Evolutionary conservation across 2,329 filamentous ascomycete species (phyloP).

Genomic region (Aspergillus udagawae): DNA sequence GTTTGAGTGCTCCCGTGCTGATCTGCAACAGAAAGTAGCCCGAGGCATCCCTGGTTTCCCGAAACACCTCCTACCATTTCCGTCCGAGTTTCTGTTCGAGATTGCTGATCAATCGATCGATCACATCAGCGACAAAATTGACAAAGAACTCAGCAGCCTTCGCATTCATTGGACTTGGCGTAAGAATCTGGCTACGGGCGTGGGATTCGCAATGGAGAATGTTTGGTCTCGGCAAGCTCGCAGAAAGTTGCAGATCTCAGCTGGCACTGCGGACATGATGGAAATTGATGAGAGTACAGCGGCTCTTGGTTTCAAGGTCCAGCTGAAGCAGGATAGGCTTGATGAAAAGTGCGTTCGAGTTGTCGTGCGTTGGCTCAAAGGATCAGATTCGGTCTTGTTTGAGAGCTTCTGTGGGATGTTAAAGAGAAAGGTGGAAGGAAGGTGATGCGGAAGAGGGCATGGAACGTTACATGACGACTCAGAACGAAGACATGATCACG

Average conservation of each 20-base stretch:
- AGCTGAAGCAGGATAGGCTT: constrained; percentile 36
- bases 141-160: constrained; percentile 51
- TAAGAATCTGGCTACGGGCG: constrained; percentile 48
- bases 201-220: constrained; percentile 61
- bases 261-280: constrained; percentile 24
- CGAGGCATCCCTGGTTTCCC: constrained; percentile 43
- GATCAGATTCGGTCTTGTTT: constrained; percentile 68
- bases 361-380: constrained; percentile 68
- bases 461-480: not conserved
- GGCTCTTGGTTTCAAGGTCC: constrained; percentile 57
- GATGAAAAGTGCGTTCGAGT: constrained; percentile 46
- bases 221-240: constrained; percentile 76
- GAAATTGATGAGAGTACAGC: constrained; percentile 37
- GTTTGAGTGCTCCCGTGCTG: not conserved
- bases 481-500: not conserved
- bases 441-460: constrained; percentile 2
- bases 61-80: constrained; percentile 51
- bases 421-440: constrained; percentile 49
- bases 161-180: constrained; percentile 66
- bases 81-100: constrained; percentile 48
- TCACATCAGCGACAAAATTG: constrained; percentile 35
- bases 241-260: constrained; percentile 45
- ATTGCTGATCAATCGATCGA: constrained; percentile 25
- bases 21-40: constrained; percentile 25
- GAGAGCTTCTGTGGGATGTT: constrained; percentile 85